Percentiles rank a stretch among this genome's conserved stretches.
Conservation (phyloP, 2,329 filamentous ascomycete species). For the Trichoderma koningiopsis region DNA sequence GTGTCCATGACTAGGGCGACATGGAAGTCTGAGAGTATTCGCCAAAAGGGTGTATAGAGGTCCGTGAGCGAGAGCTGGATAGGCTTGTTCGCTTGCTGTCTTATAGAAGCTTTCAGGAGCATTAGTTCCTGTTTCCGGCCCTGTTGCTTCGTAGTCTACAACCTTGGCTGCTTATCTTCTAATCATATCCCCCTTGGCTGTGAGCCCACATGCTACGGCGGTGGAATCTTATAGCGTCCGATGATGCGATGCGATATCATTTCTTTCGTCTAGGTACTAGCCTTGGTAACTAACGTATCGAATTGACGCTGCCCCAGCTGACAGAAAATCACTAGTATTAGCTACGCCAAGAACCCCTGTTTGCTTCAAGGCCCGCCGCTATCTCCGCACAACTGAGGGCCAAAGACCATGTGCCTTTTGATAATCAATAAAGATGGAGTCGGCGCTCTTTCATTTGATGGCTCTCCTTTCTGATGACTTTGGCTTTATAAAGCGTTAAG, state of each 20-base stretch:
- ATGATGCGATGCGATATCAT: not conserved
- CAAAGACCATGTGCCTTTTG: not conserved
- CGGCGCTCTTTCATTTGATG: not conserved
- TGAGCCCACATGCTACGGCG: not conserved
- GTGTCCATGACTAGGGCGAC: not conserved
- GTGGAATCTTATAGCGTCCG: not conserved
- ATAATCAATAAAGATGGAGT: not conserved
- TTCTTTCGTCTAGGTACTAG: not conserved
- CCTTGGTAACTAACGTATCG: not conserved
- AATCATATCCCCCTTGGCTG: not conserved
- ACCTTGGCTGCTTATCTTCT: not conserved
- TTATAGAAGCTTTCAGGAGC: not conserved
- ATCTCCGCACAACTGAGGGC: not conserved
- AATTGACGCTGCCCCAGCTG: not conserved
- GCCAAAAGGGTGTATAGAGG: not conserved
- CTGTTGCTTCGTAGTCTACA: not conserved
- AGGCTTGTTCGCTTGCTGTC: not conserved
- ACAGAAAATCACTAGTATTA: not conserved
- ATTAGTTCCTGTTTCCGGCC: not conserved
- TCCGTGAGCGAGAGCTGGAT: not conserved
- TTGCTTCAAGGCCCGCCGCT: not conserved
- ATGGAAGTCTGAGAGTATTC: not conserved
- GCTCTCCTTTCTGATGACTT: not conserved
- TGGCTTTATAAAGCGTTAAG: not conserved
- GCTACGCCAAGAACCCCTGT: not conserved